Conservation (phyloP, 2,329 filamentous ascomycete genomes). For the Cyanodermella asteris region DNA sequence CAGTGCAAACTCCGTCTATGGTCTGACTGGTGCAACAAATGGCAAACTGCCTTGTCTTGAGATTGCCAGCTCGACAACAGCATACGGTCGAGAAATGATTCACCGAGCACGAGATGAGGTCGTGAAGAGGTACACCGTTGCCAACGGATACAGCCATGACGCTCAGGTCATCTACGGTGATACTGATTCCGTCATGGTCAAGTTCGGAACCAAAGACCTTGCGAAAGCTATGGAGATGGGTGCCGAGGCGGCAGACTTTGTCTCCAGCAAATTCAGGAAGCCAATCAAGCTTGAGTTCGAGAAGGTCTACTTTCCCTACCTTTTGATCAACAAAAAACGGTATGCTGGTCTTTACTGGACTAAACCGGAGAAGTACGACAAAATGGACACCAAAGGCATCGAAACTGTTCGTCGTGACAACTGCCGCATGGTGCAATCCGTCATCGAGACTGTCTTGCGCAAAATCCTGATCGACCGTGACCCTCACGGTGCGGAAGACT, state of each 20-base stretch:
- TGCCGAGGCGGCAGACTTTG: constrained; percentile 72
- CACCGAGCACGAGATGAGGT: constrained; percentile 95
- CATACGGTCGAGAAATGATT: constrained; percentile 97
- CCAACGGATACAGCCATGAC: constrained; percentile 84
- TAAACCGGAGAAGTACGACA: constrained; percentile 81
- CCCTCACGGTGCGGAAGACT: constrained; percentile 75
- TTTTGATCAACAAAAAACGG: constrained; percentile 98
- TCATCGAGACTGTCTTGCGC: constrained; percentile 86
- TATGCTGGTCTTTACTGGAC: constrained; percentile 98
- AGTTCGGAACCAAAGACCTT: constrained; percentile 78
- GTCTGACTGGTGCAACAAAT: constrained; percentile 84
- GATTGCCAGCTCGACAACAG: constrained; percentile 91
- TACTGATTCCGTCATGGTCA: constrained; percentile 99
- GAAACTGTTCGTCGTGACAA: constrained; percentile 96
- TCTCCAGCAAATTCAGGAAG: constrained; percentile 81
- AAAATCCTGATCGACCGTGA: constrained; percentile 94
- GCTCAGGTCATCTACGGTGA: constrained; percentile 97
- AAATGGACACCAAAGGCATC: constrained; percentile 99
- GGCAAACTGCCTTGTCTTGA: constrained; percentile 87
- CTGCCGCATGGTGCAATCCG: constrained; percentile 81
- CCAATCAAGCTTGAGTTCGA: constrained; percentile 99
- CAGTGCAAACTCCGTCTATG: constrained; percentile 94
- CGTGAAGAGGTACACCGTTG: constrained; percentile 69
- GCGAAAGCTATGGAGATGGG: constrained; percentile 82
- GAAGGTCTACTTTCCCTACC: constrained; percentile 94